Base-by-base conservation (phyloP, 352 stramenopile species). In the Pythium myriotylum region DNA sequence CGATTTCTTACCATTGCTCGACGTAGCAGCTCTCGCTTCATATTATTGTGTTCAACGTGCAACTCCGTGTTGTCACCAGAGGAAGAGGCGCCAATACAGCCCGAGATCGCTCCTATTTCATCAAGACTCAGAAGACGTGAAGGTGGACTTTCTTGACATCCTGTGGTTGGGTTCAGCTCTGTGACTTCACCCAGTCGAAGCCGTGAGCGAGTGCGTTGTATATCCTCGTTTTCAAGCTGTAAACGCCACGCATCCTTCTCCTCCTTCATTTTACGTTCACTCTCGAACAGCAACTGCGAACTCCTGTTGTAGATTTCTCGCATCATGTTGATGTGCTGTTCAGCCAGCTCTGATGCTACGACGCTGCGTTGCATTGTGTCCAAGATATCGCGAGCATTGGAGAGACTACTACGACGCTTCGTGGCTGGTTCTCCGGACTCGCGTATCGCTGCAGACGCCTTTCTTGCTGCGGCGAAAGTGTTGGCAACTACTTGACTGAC, bases 211-310 rank as follows among this genome's bases (percentile, higher is more conserved):
- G 43, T 40, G 23, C 62, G 55, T 0, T 48, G 40, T 24, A 69
- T 19, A 29, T 41, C 6, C 10, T 62, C 39, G 17, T n/a, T 54
- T 40, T 65, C 58, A 51, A 60, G 27, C 29, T 67, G 45, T 12
- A 58, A 3, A 32, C 48, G 74, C 16, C n/a, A n/a, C n/a, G n/a
- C n/a, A n/a, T 84, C 74, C 20, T 72, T 71, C 40, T 86, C 69
- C 2, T 49, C 27, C 35, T 70, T 55, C 13, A 50, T 60, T 3
- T 56, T 50, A 27, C 79, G 79, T n/a, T 91, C 79, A 23, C 67
- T 70, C 49, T 81, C 68, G 48, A 91, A 91, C 8, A 91, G 26
- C 23, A 91, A n/a, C 2, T 53, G 47, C 10, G 63, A 67, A 56
- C 81, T 89, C 3, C 63, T 57, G 1, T 59, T 49, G 35, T 91